phyloP scores from a whole-genome alignment of 139 green algal species.

The Chlamydomonas incerta region DNA sequence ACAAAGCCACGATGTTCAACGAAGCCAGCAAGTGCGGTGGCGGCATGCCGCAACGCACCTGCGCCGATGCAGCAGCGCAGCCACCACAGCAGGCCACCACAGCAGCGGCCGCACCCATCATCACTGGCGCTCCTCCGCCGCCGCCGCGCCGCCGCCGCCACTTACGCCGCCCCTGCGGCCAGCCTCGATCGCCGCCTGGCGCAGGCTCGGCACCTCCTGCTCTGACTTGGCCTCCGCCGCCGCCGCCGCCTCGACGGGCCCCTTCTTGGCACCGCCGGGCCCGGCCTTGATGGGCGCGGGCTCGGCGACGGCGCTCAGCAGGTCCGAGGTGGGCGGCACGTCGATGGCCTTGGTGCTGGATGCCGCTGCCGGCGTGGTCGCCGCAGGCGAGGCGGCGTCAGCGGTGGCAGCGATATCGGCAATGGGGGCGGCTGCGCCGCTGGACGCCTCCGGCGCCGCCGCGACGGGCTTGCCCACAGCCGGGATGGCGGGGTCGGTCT shows the following conservation, averaged over 20 bases:
- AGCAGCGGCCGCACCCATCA: too few relatives aligned
- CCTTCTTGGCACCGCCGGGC: background rate
- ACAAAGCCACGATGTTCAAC: too few relatives aligned
- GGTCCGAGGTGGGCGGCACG: slow-evolving; percentile 11
- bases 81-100: too few relatives aligned
- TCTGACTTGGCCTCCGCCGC: slow-evolving; percentile 1
- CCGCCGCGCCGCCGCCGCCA: background rate
- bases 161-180: too few relatives aligned
- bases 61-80: too few relatives aligned
- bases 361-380: too few relatives aligned
- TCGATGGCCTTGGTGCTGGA: background rate
- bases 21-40: too few relatives aligned
- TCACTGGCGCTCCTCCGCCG: background rate
- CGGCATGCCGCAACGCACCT: too few relatives aligned
- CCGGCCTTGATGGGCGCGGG: background rate
- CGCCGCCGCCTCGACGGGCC: background rate
- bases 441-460: too few relatives aligned
- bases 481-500: background rate
- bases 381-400: too few relatives aligned
- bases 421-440: too few relatives aligned
- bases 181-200: background rate
- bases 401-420: too few relatives aligned
- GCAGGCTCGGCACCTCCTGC: background rate
- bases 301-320: slow-evolving; percentile 9
- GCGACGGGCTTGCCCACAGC: background rate